Conservation (phyloP, 768 basidiomycete species). For the Trametes sanguinea region DNA sequence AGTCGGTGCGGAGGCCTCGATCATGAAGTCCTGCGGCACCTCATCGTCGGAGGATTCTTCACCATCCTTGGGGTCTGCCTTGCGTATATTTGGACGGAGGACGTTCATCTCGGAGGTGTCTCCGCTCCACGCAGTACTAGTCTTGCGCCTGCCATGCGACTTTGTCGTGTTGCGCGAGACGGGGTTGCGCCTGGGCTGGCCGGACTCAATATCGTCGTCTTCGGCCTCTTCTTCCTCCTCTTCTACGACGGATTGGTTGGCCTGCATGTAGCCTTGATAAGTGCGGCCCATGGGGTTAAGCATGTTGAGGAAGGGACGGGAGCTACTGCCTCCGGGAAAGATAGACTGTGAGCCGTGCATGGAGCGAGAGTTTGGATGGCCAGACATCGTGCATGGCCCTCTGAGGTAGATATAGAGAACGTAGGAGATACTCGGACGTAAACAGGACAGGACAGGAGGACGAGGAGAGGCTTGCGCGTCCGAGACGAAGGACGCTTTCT, state of each 20-base stretch:
- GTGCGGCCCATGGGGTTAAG: slow-evolving; percentile 76
- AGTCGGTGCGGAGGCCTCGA: slow-evolving; percentile 62
- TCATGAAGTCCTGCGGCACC: slow-evolving; percentile 84
- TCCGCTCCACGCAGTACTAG: slow-evolving; percentile 52
- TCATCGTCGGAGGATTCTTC: slow-evolving; percentile 78
- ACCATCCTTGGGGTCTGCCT: slow-evolving; percentile 60
- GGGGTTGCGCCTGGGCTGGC: slow-evolving; percentile 45
- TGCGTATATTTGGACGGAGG: slow-evolving; percentile 71
- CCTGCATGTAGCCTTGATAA: slow-evolving; percentile 76
- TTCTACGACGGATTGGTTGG: slow-evolving; percentile 68
- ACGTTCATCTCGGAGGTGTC: slow-evolving; percentile 56
- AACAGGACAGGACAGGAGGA: background rate
- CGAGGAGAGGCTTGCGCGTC: background rate
- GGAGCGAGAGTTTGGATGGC: slow-evolving; percentile 28
- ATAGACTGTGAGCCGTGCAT: slow-evolving; percentile 38
- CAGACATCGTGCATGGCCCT: slow-evolving; percentile 17
- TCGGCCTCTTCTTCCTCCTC: slow-evolving; percentile 67
- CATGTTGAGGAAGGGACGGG: slow-evolving; percentile 79
- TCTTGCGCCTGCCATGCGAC: slow-evolving; percentile 51
- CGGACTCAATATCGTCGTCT: slow-evolving; percentile 61
- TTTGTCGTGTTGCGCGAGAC: slow-evolving; percentile 33
- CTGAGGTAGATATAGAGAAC: background rate
- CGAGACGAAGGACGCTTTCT: background rate
- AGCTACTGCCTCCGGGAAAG: slow-evolving; percentile 50
- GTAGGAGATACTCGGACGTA: background rate